Evolutionary conservation across 2,329 filamentous ascomycete genomes (phyloP).

Genomic region (Sporothrix pseudoabietina): DNA sequence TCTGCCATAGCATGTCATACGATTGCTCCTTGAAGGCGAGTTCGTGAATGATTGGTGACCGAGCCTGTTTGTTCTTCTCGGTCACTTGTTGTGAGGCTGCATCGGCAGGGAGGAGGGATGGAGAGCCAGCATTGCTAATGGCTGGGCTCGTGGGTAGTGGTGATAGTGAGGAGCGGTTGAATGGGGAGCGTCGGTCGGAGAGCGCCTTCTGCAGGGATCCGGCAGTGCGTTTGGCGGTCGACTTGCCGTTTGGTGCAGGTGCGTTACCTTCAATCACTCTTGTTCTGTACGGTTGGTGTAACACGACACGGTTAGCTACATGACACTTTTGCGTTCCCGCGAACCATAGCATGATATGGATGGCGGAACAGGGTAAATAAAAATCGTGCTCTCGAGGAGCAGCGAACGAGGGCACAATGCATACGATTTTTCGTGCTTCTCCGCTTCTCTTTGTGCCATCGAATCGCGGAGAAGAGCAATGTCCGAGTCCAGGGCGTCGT

Average conservation of each 20-base stretch:
- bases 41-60: conserved; percentile 60
- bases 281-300: conserved; percentile 41
- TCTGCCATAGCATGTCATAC: conserved; percentile 52
- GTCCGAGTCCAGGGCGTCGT: conserved; percentile 51
- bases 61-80: conserved; percentile 49
- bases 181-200: conserved; percentile 33
- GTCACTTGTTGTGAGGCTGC: conserved; percentile 58
- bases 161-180: conserved; percentile 33
- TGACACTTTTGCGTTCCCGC: conserved; percentile 24
- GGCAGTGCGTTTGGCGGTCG: conserved; percentile 35
- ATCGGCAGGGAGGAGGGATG: conserved; percentile 52
- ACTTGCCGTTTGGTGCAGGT: conserved; percentile 33
- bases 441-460: conserved; percentile 48
- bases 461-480: conserved; percentile 54
- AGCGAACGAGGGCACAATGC: conserved; percentile 31
- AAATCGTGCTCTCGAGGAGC: neutral
- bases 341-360: conserved; percentile 14
- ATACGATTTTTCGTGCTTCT: conserved; percentile 52
- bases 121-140: conserved; percentile 57
- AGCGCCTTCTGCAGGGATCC: conserved; percentile 34
- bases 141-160: conserved; percentile 59
- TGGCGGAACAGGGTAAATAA: neutral
- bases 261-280: conserved; percentile 43
- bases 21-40: conserved; percentile 58
- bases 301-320: conserved; percentile 32